Percentiles rank a stretch among this genome's conserved stretches.
Conservation (phyloP, 495 filamentous ascomycete species). For the Penicillium longicatenatum region DNA sequence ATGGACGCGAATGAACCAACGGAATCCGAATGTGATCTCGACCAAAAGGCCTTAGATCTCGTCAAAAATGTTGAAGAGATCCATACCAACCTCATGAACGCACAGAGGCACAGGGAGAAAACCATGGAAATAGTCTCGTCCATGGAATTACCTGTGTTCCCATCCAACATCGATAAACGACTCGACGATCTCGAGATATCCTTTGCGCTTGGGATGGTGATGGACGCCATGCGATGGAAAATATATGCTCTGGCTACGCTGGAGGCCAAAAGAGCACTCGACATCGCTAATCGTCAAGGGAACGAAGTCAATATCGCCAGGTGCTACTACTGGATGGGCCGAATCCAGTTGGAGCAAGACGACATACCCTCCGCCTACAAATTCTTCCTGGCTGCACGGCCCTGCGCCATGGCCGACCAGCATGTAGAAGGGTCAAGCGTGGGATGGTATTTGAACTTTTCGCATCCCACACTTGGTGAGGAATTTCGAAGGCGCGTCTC, state of each 20-base stretch:
- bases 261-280: background rate
- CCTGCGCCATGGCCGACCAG: conserved; percentile 5
- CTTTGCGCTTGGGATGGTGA: background rate
- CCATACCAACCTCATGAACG: background rate
- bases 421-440: conserved; percentile 6
- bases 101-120: background rate
- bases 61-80: background rate
- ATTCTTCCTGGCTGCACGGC: conserved; percentile 8
- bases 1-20: background rate
- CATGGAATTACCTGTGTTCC: background rate
- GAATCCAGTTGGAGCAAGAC: conserved; percentile 9
- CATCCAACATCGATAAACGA: background rate
- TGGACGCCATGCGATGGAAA: background rate
- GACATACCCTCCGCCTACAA: conserved; percentile 6
- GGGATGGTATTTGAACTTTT: conserved; percentile 6
- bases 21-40: background rate
- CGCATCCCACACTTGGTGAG: background rate
- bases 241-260: background rate
- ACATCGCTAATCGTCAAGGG: background rate
- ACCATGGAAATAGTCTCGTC: background rate
- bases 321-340: conserved; percentile 17
- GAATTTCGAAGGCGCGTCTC: background rate
- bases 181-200: background rate
- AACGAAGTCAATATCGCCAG: conserved; percentile 3
- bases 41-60: background rate